Conservation (phyloP, 1,284 basidiomycete genomes). For the Puccinia polysora region DNA sequence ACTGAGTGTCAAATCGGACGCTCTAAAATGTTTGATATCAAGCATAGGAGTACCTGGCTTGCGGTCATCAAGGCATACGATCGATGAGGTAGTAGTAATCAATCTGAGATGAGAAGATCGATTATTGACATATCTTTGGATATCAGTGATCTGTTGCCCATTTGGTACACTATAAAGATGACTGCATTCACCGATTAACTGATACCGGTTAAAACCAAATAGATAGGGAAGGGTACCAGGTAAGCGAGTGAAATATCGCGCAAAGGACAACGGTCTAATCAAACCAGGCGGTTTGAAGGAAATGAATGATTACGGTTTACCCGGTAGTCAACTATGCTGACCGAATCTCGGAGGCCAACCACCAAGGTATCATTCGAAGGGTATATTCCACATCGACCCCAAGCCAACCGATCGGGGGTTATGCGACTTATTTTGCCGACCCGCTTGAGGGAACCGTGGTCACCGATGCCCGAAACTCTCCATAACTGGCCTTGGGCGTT, state of each 20-base stretch:
- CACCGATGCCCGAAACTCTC: constrained; percentile 6
- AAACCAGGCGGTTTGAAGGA: not conserved
- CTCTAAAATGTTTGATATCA: constrained; percentile 5
- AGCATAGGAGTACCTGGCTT: constrained; percentile 15
- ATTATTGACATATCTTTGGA: constrained; percentile 28
- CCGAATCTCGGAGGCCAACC: constrained; percentile 28
- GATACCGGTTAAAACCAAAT: not conserved
- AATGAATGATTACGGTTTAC: not conserved
- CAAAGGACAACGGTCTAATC: no score
- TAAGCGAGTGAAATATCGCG: no score
- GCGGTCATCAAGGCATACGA: constrained; percentile 27
- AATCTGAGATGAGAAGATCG: constrained; percentile 22
- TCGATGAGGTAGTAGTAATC: constrained; percentile 21
- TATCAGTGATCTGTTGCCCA: constrained; percentile 21
- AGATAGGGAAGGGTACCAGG: not conserved
- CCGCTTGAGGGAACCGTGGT: not conserved
- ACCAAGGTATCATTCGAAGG: constrained; percentile 17
- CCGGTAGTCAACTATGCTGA: constrained; percentile 16
- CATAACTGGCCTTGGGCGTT: constrained; percentile 14
- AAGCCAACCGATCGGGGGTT: not conserved
- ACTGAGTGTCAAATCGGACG: constrained; percentile 25
- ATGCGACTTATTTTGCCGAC: not conserved
- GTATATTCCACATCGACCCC: constrained; percentile 17
- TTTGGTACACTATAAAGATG: constrained; percentile 21
- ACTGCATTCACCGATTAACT: constrained; percentile 14